Conservation (phyloP, 2,329 filamentous ascomycete species). For the Salinomyces thailandicus region DNA sequence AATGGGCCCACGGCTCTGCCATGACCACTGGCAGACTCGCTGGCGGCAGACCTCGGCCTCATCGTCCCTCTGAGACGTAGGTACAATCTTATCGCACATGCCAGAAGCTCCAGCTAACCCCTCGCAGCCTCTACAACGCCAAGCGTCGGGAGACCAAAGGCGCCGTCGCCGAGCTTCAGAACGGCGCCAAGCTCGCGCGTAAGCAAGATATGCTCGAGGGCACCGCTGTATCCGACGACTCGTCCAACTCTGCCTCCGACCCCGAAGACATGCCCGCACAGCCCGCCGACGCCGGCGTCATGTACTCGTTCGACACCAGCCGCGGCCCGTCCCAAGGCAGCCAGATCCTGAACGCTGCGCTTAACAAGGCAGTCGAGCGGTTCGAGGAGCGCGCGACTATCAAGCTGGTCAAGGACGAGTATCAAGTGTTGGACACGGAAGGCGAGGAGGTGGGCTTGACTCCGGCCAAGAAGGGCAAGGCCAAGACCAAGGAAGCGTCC, state of each 20-base stretch:
- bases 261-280: constrained; percentile 34
- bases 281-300: constrained; percentile 38
- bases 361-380: constrained; percentile 48
- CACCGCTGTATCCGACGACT: constrained; percentile 25
- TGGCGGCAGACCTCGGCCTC: constrained; percentile 23
- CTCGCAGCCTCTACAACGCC: constrained; percentile 17
- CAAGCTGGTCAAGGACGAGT: constrained; percentile 50
- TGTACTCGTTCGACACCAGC: constrained; percentile 45
- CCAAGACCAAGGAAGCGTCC: constrained; percentile 21
- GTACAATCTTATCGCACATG: constrained; percentile 11
- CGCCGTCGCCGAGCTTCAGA: constrained; percentile 19
- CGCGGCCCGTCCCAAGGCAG: constrained; percentile 43
- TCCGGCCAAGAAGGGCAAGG: constrained; percentile 26
- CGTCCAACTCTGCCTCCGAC: constrained; percentile 34
- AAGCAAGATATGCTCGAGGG: constrained; percentile 36
- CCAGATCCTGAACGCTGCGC: constrained; percentile 46
- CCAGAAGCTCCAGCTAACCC: constrained; percentile 4
- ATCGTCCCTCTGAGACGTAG: constrained; percentile 25
- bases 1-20: constrained; percentile 39
- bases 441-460: constrained; percentile 22
- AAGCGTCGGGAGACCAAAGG: constrained; percentile 20
- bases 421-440: constrained; percentile 41
- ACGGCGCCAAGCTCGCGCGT: constrained; percentile 23
- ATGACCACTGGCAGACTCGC: constrained; percentile 17
- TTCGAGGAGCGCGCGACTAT: constrained; percentile 52